Evolutionary conservation across 164 flowering plant genomes (phyloP), one percentile per base, ranked within the genome.

Genomic region (Dillenia turbinata): DNA sequence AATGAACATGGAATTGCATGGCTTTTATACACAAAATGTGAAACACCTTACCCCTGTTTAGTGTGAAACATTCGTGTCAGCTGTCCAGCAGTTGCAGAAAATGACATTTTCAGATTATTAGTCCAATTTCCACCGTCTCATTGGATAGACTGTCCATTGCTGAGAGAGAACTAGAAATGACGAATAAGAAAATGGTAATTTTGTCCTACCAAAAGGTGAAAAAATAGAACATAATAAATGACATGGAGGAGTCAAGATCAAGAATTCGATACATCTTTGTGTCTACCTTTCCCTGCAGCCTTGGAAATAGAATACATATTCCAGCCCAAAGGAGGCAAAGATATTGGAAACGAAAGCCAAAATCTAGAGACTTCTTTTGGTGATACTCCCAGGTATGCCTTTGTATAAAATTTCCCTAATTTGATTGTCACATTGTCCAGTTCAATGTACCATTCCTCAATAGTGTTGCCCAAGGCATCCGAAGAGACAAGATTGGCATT

Each of bases 301-400:
- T 76, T 78, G 44, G 92, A 81, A 74, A 92, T 69, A 67, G 87
- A 88, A 71, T 82, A 89, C 9, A 95, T 92, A 66, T 69, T 89
- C 92, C 91, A 88, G 61, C 96, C 98, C 60, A 92, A 70, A 56
- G 96, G 87, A 13, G 89, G 92, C 67, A 86, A 83, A 44, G 91
- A 72, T 22, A 55, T 92, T 79, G 69, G 83, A 71, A 92, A 92
- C 56, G 72, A 60, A 62, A 92, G 84, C 98, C 95, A 89, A 57
- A 77, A 89, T 64, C 80, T 79, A 8, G 96, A 89, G 46, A 45
- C 80, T 49, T 65, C 50, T 24, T 64, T 57, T 8, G 81, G 53
- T 58, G 85, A 60, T 22, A 55, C 48, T 66, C 96, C 95, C 48
- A 77, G 22, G 67, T 92, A 89, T 48, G 91, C 95, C 69, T 81